Conservation (phyloP, 1,284 basidiomycete genomes). For the Flammula alnicola region DNA sequence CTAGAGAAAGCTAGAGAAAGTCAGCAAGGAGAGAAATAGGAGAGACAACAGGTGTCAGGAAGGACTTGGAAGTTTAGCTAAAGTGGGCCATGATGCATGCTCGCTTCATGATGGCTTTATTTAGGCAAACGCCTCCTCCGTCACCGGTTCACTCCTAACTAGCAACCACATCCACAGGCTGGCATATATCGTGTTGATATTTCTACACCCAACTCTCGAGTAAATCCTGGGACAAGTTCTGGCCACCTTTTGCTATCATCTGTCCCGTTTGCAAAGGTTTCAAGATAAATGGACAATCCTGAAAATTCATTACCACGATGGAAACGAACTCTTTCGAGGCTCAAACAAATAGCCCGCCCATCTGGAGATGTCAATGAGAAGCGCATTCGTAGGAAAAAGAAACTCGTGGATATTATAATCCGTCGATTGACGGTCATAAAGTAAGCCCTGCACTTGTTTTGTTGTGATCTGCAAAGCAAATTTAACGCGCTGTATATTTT, state of each 20-base stretch:
- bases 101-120: not conserved
- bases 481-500: not conserved
- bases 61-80: not conserved
- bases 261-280: not conserved
- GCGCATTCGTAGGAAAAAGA: conserved; percentile 45
- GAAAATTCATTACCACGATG: conserved; percentile 9
- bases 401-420: conserved; percentile 35
- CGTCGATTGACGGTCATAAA: conserved; percentile 36
- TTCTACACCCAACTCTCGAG: too few species aligned
- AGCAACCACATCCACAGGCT: too few species aligned
- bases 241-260: not conserved
- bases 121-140: not conserved
- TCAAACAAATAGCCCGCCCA: conserved; percentile 20
- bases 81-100: not conserved
- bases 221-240: too few species aligned
- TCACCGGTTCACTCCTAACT: not conserved
- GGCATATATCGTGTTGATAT: too few species aligned
- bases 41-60: conserved; percentile 1
- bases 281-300: conserved; percentile 8
- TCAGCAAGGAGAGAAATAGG: conserved; percentile 15
- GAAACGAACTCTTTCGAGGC: conserved; percentile 16
- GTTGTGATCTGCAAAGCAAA: conserved; percentile 3
- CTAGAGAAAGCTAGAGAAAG: conserved; percentile 6
- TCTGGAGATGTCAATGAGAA: conserved; percentile 30
- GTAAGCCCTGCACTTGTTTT: conserved; percentile 30